Evolutionary conservation across 2,329 filamentous ascomycete species (phyloP).

Genomic region (Epichloe baconii): DNA sequence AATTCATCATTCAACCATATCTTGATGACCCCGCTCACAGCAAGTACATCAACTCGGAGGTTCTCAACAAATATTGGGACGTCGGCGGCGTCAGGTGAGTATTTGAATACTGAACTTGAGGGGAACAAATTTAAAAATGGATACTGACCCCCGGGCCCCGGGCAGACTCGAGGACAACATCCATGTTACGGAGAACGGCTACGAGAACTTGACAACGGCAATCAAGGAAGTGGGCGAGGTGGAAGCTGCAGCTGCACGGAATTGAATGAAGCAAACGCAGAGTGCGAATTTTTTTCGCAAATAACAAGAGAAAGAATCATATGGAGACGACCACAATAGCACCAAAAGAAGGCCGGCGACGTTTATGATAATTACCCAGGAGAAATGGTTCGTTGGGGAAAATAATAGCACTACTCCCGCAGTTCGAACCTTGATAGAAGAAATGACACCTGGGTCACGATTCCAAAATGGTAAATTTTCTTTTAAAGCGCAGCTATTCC

Average conservation of each 20-base stretch:
- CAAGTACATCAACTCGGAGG: slow-evolving; percentile 61
- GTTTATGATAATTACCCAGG: background rate
- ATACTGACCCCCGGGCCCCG: background rate
- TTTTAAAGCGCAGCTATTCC: too few species aligned
- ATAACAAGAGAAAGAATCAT: background rate
- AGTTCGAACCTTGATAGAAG: background rate
- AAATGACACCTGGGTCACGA: background rate
- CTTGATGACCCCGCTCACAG: slow-evolving; percentile 57
- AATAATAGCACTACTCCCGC: background rate
- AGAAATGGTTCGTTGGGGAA: background rate
- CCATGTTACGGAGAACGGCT: slow-evolving; percentile 54
- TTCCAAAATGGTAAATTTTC: too few species aligned
- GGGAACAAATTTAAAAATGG: too few species aligned
- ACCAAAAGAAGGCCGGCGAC: too few species aligned
- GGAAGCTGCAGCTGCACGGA: slow-evolving; percentile 24
- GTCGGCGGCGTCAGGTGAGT: slow-evolving; percentile 60
- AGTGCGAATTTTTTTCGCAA: background rate
- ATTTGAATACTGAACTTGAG: background rate
- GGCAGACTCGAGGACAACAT: slow-evolving; percentile 55
- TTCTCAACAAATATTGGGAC: slow-evolving; percentile 69
- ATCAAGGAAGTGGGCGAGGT: slow-evolving; percentile 54
- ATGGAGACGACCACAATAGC: background rate
- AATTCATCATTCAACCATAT: slow-evolving; percentile 75
- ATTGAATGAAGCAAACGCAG: background rate
- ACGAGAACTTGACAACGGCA: slow-evolving; percentile 60